phyloP scores from a whole-genome alignment of 371 early-diverging fungal species.

The Mucor sp. region DNA sequence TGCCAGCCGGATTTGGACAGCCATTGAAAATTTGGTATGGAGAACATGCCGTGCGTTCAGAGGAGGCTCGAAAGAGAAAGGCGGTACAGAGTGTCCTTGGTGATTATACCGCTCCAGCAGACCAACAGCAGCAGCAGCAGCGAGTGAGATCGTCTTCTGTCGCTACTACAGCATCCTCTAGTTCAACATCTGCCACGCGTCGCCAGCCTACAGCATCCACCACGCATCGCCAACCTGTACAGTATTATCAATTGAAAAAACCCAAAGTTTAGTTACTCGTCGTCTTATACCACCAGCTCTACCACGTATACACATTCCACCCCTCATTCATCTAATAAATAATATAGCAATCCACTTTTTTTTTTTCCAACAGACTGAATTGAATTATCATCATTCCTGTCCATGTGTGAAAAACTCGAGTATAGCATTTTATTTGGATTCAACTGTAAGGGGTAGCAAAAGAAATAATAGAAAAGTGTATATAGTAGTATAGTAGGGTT shows the following conservation, averaged over 20 bases:
- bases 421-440: neutral
- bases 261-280: neutral
- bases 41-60: neutral
- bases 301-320: neutral
- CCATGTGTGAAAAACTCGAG: neutral
- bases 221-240: neutral
- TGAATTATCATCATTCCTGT: neutral
- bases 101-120: no score
- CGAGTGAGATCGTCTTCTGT: neutral
- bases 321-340: neutral
- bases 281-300: no score
- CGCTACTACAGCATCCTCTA: no score
- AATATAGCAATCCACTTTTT: neutral
- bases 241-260: neutral
- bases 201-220: neutral
- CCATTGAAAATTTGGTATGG: conserved; percentile 12
- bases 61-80: neutral
- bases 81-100: neutral
- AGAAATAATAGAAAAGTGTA: neutral
- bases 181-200: neutral
- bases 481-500: neutral
- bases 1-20: neutral
- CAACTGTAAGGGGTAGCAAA: neutral
- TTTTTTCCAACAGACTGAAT: no score
- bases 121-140: neutral